Evolutionary conservation across 768 basidiomycete species (phyloP).

Genomic region (Hypholoma sublateritium): DNA sequence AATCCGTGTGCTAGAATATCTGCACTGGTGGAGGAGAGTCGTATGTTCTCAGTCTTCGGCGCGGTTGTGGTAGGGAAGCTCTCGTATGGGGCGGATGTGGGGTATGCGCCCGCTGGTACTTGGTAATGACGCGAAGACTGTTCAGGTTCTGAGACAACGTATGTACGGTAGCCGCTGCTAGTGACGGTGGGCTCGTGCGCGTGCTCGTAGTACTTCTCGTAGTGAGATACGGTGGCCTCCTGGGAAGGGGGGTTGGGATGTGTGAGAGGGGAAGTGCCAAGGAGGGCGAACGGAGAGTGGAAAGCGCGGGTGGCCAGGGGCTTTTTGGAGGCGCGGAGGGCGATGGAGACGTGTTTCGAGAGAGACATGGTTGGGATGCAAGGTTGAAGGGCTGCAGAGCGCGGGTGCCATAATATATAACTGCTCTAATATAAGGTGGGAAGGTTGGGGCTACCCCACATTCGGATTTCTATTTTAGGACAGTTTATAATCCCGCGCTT

Average conservation of each 20-base stretch:
- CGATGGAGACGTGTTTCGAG: conserved; percentile 18
- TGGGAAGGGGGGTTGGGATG: conserved; percentile 33
- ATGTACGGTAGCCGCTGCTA: conserved; percentile 52
- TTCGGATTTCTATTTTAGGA: conserved; percentile 11
- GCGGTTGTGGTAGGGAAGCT: conserved; percentile 41
- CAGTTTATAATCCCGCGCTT: not conserved
- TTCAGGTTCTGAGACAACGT: conserved; percentile 76
- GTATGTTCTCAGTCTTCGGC: conserved; percentile 31
- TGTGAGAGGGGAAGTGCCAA: conserved; percentile 39
- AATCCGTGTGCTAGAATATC: conserved; percentile 39
- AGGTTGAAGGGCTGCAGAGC: not conserved
- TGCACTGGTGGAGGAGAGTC: conserved; percentile 44
- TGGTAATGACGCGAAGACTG: conserved; percentile 57
- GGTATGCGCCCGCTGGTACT: conserved; percentile 73
- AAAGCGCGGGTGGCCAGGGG: conserved; percentile 45
- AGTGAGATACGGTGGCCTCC: conserved; percentile 33
- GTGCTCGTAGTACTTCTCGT: conserved; percentile 64
- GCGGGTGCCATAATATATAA: conserved; percentile 10
- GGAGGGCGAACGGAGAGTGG: conserved; percentile 60
- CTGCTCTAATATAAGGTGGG: conserved; percentile 22
- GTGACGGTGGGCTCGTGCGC: conserved; percentile 47
- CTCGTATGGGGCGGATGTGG: conserved; percentile 46
- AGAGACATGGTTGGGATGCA: conserved; percentile 30
- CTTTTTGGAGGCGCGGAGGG: conserved; percentile 22
- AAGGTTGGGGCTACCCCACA: conserved; percentile 23